Evolutionary conservation across 2,329 filamentous ascomycete species (phyloP).

Genomic region (Neocucurbitaria cava): DNA sequence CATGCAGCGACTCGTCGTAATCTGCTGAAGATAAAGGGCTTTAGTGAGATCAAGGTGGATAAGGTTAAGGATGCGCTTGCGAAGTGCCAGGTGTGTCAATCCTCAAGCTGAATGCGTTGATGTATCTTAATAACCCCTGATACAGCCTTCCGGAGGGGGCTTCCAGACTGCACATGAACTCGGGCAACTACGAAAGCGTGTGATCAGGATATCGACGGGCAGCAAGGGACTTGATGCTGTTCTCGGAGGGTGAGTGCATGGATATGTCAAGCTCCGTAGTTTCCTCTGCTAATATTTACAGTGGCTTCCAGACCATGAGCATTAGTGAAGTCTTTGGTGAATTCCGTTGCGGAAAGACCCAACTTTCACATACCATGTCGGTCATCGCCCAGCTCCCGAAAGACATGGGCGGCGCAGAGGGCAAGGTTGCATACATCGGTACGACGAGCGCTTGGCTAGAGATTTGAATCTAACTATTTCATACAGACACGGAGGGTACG

Average conservation of each 20-base stretch:
- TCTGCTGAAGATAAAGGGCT: conserved; percentile 71
- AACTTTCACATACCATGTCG: conserved; percentile 72
- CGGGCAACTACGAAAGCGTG: conserved; percentile 66
- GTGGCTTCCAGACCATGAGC: conserved; percentile 73
- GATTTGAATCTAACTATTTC: conserved; percentile 7
- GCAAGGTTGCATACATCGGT: conserved; percentile 74
- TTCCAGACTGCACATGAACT: conserved; percentile 73
- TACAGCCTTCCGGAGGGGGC: conserved; percentile 63
- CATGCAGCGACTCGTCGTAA: conserved; percentile 66
- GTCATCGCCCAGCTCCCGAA: conserved; percentile 67
- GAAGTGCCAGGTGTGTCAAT: conserved; percentile 62
- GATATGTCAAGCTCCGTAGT: neutral
- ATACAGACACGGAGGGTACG: conserved; percentile 50
- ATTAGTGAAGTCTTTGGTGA: conserved; percentile 71
- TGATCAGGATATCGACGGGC: conserved; percentile 71
- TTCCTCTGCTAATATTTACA: conserved; percentile 35
- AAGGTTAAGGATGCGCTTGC: conserved; percentile 72
- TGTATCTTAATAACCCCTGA: conserved; percentile 11
- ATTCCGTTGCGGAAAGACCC: conserved; percentile 72
- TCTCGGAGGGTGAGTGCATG: conserved; percentile 62
- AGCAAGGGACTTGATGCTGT: conserved; percentile 72
- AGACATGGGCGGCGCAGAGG: conserved; percentile 70
- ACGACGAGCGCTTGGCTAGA: conserved; percentile 4
- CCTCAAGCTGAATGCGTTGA: neutral
- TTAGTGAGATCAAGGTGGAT: conserved; percentile 74